Base-by-base conservation (phyloP, 441 rosid species). In the Erodium chrysanthum region DNA sequence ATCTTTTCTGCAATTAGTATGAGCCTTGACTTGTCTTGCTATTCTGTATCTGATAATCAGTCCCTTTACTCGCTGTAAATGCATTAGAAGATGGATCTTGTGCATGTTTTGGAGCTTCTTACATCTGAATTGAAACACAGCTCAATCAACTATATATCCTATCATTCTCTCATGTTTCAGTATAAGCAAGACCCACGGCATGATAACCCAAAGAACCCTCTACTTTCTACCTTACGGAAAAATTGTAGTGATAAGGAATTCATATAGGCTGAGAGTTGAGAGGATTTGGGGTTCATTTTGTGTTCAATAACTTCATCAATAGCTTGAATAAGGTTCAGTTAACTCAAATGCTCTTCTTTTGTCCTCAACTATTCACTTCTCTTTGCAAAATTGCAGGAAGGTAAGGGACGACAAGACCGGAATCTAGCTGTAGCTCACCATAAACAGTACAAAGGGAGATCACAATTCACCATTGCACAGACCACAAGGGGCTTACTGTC, bases 351-450 rank as follows among this genome's bases (percentile, higher is more conserved):
- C 54, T 48, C 5, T 0, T 14, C 0, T 48, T 48, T 48, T 48
- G 3, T 14, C 54, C 12, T 48, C 20, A 0, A 48, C 6, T 48
- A 50, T 15, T 1, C 0, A 0, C 5, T 50, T n/a, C 58, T 50
- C n/a, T 17, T 70, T 64, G 73, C 20, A 75, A 77, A 33, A 37
- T 75, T 73, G 63, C 80, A 92, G 98, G 96, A 90, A 84, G 98
- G 98, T 15, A 81, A 83, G 27, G 96, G 98, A 66, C 61, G 97
- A 70, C 89, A 85, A 78, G 85, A 88, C 74, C 80, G 98, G 68
- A 90, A 90, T 74, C 83, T 92, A 67, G 96, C 96, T 0, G 80
- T 92, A n/a, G 96, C 96, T 70, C 75, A 83, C 76, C 88, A 88
- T 44, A 88, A 78, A 71, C 69, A 91, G 64, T 77, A 73, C 22